Percentiles rank a stretch among this genome's conserved stretches.
phyloP scores from a whole-genome alignment of 306 rosid species.

The Psophocarpus tetragonolobus region DNA sequence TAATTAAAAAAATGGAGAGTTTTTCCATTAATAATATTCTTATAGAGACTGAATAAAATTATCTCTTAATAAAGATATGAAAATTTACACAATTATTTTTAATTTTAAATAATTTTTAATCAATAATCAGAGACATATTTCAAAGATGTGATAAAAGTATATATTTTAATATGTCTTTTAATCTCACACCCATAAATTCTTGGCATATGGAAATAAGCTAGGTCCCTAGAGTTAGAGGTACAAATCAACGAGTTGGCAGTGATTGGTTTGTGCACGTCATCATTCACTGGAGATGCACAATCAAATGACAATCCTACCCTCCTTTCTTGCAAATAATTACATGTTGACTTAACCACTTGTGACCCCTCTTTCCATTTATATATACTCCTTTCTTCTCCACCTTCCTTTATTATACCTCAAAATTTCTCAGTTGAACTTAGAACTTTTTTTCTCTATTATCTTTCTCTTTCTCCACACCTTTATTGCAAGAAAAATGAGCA shows the following conservation, averaged over 20 bases:
- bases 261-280: slow-evolving; percentile 53
- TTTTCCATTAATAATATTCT: too few relatives aligned
- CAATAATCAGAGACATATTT: background rate
- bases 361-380: slow-evolving; percentile 42
- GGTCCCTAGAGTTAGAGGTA: slow-evolving; percentile 12
- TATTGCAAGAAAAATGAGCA: slow-evolving; percentile 51
- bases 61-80: too few relatives aligned
- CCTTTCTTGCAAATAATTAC: slow-evolving; percentile 37
- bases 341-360: slow-evolving; percentile 52
- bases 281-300: slow-evolving; percentile 7
- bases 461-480: background rate
- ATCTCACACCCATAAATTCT: background rate
- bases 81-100: background rate
- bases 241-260: slow-evolving; percentile 47
- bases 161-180: background rate
- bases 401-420: slow-evolving; percentile 13
- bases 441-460: slow-evolving; percentile 1
- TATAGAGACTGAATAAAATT: too few relatives aligned
- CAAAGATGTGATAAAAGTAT: background rate
- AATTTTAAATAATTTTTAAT: background rate
- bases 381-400: slow-evolving; percentile 38
- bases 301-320: slow-evolving; percentile 19
- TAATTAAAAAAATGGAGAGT: too few relatives aligned
- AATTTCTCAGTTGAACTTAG: slow-evolving; percentile 2
- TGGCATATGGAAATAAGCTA: background rate